A percentile compares a stretch with the other conserved stretches of the same genome.
These are phyloP conservation scores for Yarrowia yakushimensis DNA, from an alignment of 805 yeast species.

Conservation along the genomic window DNA sequence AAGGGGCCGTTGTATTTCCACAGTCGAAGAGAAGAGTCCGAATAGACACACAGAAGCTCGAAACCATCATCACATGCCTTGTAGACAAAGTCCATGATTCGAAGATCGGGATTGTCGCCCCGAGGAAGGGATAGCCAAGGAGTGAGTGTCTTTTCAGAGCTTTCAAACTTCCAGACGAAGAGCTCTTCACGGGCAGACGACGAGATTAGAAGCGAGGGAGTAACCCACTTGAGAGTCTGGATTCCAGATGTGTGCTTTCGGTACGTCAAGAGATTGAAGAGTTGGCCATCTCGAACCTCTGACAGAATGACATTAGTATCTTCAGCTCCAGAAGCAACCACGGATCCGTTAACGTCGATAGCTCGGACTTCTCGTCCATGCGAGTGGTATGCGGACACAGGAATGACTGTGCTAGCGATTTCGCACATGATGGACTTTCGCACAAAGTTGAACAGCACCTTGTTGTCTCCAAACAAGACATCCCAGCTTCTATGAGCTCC, in stretches of 20 bases:
- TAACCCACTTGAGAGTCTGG: conserved; percentile 60
- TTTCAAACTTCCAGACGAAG: conserved; percentile 60
- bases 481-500: conserved; percentile 90
- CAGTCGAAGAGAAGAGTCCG: conserved; percentile 72
- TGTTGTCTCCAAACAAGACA: conserved; percentile 36
- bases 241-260: conserved; percentile 87
- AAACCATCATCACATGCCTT: conserved; percentile 38
- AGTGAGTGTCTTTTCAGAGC: conserved; percentile 43
- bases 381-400: conserved; percentile 49
- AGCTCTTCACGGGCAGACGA: conserved; percentile 79
- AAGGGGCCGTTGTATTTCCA: conserved; percentile 51
- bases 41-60: conserved; percentile 67
- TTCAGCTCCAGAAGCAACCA: conserved; percentile 76
- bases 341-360: conserved; percentile 36
- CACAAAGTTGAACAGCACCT: conserved; percentile 41
- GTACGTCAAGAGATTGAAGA: conserved; percentile 55
- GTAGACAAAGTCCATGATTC: conserved; percentile 82
- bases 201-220: conserved; percentile 44
- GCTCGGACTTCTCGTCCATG: conserved; percentile 93
- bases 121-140: conserved; percentile 56
- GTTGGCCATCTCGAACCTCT: conserved; percentile 41
- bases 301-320: conserved; percentile 76
- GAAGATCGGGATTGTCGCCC: conserved; percentile 66
- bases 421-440: conserved; percentile 38
- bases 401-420: conserved; percentile 4